Base-by-base conservation (phyloP, 2,329 filamentous ascomycete species). In the Penicillium sp. region DNA sequence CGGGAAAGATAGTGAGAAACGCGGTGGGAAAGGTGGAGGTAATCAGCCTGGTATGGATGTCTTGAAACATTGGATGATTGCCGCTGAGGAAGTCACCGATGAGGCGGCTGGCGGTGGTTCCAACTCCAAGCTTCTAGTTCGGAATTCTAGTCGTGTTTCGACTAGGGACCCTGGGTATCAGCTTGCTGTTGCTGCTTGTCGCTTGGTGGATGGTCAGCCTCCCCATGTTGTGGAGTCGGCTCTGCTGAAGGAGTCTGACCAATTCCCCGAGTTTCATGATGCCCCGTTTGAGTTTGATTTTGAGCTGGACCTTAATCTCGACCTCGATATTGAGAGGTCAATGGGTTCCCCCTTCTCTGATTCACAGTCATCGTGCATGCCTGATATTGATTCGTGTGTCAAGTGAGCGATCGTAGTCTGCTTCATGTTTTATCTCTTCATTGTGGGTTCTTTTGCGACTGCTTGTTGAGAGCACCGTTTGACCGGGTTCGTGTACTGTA, bases 1-100 rank as follows among this genome's bases (percentile, higher is more conserved):
- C 46, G 80, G 80, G 44, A 84, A 83, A 67, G 80, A 82, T 55
- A 82, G 81, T 58, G 81, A 85, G 71, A 80, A 82, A 63, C 77
- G 84, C 45, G 83, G 83, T 46, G 84, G 83, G 25, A 85, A 84
- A 62, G 83, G 83, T 10, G 84, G 84, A 37, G 83, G 84, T n/a
- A 82, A 84, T 58, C 74, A 81, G 59, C 84, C 84, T 4, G 75
- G 82, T 1, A 86, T 87, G 78, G 83, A 85, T 33, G 76, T 78
- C 47, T 73, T 86, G 57, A 85, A 84, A 68, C 75, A 80, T 54
- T 87, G 83, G 83, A 83, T 87, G 74, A 74, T 77, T 58, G 81
- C 86, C 71, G 76, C 81, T 46, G 78, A 82, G 53, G 82, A 83
- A 61, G 58, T 73, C 40, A 75, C 76, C 31, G 61, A 70, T 26